phyloP scores from a whole-genome alignment of 306 rosid genomes.

The Trifolium fragiferum region DNA sequence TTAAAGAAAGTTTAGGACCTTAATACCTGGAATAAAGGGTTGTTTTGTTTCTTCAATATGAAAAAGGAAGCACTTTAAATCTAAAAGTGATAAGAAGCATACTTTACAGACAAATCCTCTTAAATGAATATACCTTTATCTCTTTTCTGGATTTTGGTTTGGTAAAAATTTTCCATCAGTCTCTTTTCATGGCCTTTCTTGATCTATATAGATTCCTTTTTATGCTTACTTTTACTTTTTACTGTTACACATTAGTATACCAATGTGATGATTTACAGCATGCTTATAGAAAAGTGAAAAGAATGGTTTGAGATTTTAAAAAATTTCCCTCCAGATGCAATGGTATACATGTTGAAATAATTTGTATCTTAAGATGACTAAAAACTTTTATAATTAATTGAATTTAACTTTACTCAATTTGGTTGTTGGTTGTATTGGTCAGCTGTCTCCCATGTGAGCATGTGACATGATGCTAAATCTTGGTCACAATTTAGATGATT shows the following conservation, averaged over 20 bases:
- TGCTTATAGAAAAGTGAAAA: slow-evolving; percentile 29
- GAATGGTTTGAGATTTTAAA: slow-evolving; percentile 13
- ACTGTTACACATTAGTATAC: neutral
- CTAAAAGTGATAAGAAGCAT: neutral
- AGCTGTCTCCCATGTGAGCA: slow-evolving; percentile 44
- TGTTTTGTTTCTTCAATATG: slow-evolving; percentile 39
- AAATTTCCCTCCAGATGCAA: slow-evolving; percentile 25
- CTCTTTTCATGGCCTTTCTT: neutral
- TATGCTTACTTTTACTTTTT: slow-evolving; percentile 9
- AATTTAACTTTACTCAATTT: slow-evolving; percentile 18
- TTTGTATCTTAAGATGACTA: slow-evolving; percentile 10
- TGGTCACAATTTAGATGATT: slow-evolving; percentile 6
- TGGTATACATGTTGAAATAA: slow-evolving; percentile 21
- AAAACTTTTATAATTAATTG: slow-evolving; percentile 9
- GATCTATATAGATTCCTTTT: neutral
- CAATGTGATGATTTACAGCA: neutral
- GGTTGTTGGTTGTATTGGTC: slow-evolving; percentile 11
- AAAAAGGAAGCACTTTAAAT: slow-evolving; percentile 27
- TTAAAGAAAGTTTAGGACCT: slow-evolving; percentile 25
- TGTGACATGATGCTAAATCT: slow-evolving; percentile 38
- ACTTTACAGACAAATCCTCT: slow-evolving; percentile 20
- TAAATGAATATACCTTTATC: slow-evolving; percentile 36
- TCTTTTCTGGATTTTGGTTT: neutral
- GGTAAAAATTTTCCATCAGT: neutral
- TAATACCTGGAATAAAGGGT: slow-evolving; percentile 27